These are phyloP conservation scores for Alternaria alternata DNA, from an alignment of 2,329 filamentous ascomycete species.

Conservation along the genomic window DNA sequence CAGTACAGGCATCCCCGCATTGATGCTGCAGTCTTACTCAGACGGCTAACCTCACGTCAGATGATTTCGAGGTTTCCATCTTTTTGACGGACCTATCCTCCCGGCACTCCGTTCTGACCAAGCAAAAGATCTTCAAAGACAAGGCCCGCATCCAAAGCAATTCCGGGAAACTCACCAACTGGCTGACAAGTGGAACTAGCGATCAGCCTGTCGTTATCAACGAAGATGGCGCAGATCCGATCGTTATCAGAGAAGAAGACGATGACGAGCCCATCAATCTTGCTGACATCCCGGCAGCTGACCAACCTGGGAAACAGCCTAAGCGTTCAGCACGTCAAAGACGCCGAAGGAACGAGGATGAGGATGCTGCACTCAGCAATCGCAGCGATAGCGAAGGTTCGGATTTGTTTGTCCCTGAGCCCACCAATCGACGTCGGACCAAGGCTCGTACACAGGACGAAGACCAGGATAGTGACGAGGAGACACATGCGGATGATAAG, in stretches of 20 bases:
- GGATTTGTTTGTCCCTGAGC: constrained; percentile 37
- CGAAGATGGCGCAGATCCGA: constrained; percentile 56
- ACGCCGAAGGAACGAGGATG: constrained; percentile 17
- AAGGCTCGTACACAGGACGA: constrained; percentile 15
- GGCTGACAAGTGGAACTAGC: constrained; percentile 52
- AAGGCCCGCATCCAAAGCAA: constrained; percentile 56
- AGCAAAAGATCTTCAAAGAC: constrained; percentile 75
- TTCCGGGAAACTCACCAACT: constrained; percentile 57
- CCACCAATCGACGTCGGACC: constrained; percentile 31
- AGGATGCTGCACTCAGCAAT: constrained; percentile 27
- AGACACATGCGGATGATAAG: constrained; percentile 79
- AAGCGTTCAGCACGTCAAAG: constrained; percentile 26
- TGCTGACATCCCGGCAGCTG: constrained; percentile 64
- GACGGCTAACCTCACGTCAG: constrained; percentile 57
- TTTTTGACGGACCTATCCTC: constrained; percentile 88
- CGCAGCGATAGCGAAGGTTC: constrained; percentile 44
- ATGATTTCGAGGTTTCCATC: constrained; percentile 94
- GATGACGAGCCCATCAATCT: constrained; percentile 62
- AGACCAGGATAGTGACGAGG: constrained; percentile 33
- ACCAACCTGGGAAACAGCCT: constrained; percentile 16
- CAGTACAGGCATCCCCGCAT: constrained; percentile 3
- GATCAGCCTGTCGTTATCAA: constrained; percentile 54
- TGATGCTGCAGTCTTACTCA: constrained; percentile 18
- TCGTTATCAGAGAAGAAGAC: constrained; percentile 64
- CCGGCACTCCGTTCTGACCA: constrained; percentile 84